Base-by-base conservation (phyloP, 1,284 basidiomycete genomes). In the Trametes hirsuta region DNA sequence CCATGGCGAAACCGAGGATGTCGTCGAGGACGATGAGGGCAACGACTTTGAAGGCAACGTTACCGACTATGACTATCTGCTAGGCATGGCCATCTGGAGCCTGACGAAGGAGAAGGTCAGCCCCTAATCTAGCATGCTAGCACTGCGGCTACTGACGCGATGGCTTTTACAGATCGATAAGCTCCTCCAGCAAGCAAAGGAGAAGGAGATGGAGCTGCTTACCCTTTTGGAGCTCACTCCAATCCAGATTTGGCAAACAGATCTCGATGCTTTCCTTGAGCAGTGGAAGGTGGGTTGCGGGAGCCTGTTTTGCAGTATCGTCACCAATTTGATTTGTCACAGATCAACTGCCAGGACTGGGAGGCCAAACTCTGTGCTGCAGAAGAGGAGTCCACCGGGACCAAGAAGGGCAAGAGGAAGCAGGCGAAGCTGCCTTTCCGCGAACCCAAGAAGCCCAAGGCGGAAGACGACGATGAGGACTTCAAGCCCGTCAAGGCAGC, bases 71-170 rank as follows among this genome's bases (percentile, higher is more conserved):
- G 97, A 99, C 74, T 99, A 99, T 77, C 77, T 99, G 61, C 79
- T 99, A 61, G 88, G 92, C 30, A 99, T 99, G 97, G 80, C 93
- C 5, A 96, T 99, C 73, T 96, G 88, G 81, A 98, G 90, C 76
- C 80, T 99, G 78, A 99, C 97, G 1, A 88, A 85, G 67, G 97
- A 99, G 77, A 97, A 92, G 87, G 95, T 92, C 6, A 59, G 21
- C 81, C 30, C 8, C 8, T 30, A 70, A 46, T 2, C 14, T 1
- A 42, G 25, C 6, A n/a, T 4, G 36, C 12, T 10, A 11, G 8
- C 35, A 24, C 4, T 8, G 21, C 21, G 4, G 12, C 2, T 25
- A 9, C 9, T 36, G 40, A 46, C 59, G 41, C 59, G 36, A 3
- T 4, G 11, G 2, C 40, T 21, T 55, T 62, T 49, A 59, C 70